Conservation (phyloP, 768 basidiomycete species). For the Podaxis sp. region DNA sequence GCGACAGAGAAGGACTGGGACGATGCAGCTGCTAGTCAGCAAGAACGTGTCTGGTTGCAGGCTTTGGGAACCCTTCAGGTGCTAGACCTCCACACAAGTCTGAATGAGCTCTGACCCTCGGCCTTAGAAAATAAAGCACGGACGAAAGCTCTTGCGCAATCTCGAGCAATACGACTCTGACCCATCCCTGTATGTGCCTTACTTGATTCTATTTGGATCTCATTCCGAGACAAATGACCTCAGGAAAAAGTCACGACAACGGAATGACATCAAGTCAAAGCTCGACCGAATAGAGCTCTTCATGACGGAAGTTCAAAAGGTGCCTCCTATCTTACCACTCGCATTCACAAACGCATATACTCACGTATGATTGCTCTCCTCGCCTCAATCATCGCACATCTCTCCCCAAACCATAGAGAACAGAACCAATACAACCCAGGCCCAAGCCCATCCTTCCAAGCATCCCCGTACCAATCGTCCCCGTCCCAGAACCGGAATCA, state of each 20-base stretch:
- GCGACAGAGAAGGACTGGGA: slow-evolving; percentile 4
- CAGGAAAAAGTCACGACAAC: slow-evolving; percentile 45
- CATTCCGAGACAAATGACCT: not conserved
- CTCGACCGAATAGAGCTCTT: slow-evolving; percentile 57
- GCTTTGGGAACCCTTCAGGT: not conserved
- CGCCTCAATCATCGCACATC: not conserved
- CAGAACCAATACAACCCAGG: slow-evolving; percentile 36
- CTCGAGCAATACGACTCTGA: slow-evolving; percentile 3
- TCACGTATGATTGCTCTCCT: not conserved
- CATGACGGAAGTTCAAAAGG: slow-evolving; percentile 54
- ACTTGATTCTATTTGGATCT: not conserved
- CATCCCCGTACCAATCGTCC: slow-evolving; percentile 42
- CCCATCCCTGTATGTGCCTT: not conserved
- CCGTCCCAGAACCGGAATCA: not conserved
- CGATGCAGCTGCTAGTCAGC: not conserved
- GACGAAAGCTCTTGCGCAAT: slow-evolving; percentile 14
- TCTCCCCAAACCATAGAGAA: slow-evolving; percentile 31
- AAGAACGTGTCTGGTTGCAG: not conserved
- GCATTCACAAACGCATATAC: not conserved
- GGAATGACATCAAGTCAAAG: slow-evolving; percentile 47
- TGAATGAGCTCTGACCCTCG: not conserved
- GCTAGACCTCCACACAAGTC: not conserved
- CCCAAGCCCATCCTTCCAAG: slow-evolving; percentile 53
- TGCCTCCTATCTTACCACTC: slow-evolving; percentile 24
- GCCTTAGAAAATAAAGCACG: slow-evolving; percentile 16